Evolutionary conservation across 495 filamentous ascomycete genomes (phyloP).

Genomic region (Schizothecium vesticola): DNA sequence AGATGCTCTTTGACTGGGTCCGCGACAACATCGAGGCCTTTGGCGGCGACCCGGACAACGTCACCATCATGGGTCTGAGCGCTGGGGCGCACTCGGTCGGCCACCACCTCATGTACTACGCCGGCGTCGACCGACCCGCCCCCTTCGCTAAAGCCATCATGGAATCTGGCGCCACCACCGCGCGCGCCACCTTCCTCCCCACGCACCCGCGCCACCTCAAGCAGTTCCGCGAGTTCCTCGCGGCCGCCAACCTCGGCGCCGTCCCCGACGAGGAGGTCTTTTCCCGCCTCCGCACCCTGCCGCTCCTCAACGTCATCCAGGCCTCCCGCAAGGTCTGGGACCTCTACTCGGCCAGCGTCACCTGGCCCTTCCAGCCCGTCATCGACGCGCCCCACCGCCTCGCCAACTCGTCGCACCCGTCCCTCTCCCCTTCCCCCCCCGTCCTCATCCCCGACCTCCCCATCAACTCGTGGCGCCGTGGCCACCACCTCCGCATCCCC

Average conservation of each 20-base stretch:
- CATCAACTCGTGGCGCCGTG: slow-evolving; percentile 49
- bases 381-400: slow-evolving; percentile 48
- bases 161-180: slow-evolving; percentile 58
- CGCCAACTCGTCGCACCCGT: slow-evolving; percentile 17
- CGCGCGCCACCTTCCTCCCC: slow-evolving; percentile 53
- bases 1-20: slow-evolving; percentile 60
- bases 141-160: slow-evolving; percentile 60
- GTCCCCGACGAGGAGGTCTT: slow-evolving; percentile 44
- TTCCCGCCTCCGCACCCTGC: slow-evolving; percentile 44
- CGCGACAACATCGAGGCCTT: slow-evolving; percentile 54
- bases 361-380: slow-evolving; percentile 65
- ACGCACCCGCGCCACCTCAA: slow-evolving; percentile 52
- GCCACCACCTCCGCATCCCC: slow-evolving; percentile 51
- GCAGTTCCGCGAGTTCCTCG: slow-evolving; percentile 56
- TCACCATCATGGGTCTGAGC: slow-evolving; percentile 62
- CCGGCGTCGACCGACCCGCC: slow-evolving; percentile 22
- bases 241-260: slow-evolving; percentile 35
- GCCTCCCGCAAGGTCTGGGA: slow-evolving; percentile 51
- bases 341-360: slow-evolving; percentile 48
- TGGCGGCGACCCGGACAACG: slow-evolving; percentile 56
- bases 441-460: slow-evolving; percentile 53
- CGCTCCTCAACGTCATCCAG: slow-evolving; percentile 38
- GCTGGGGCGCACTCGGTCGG: slow-evolving; percentile 66
- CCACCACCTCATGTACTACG: slow-evolving; percentile 57
- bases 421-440: slow-evolving; percentile 5